Percentiles rank a stretch among this genome's conserved stretches.
Conservation (phyloP, 148 eudicot species). For the Suaeda aralocaspica region DNA sequence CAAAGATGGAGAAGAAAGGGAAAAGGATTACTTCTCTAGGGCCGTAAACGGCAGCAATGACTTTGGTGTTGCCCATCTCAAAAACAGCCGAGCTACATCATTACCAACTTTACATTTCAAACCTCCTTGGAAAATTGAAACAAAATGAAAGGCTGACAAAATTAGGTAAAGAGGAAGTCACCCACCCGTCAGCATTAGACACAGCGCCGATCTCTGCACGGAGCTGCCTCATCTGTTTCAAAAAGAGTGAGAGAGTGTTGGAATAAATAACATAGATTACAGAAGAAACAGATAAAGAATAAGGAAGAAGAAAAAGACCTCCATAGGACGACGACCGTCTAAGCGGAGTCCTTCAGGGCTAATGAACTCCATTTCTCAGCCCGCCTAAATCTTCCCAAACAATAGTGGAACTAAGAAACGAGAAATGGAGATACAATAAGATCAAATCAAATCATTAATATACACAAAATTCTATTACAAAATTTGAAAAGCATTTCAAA, state of each 20-base stretch:
- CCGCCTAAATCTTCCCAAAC: background rate
- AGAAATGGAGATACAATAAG: too few species aligned
- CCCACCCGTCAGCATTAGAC: conserved; percentile 92
- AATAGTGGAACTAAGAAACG: background rate
- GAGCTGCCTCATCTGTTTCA: conserved; percentile 72
- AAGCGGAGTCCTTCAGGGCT: conserved; percentile 90
- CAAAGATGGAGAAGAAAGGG: background rate
- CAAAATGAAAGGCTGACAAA: background rate
- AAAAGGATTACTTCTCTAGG: conserved; percentile 72
- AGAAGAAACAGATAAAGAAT: background rate
- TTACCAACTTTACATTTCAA: background rate
- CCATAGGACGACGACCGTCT: conserved; percentile 92
- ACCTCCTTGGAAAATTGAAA: background rate
- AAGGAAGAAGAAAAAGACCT: conserved; percentile 36
- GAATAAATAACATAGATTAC: background rate
- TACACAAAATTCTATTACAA: too few species aligned
- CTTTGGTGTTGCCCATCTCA: conserved; percentile 98
- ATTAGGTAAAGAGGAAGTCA: conserved; percentile 3
- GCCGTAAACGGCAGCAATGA: conserved; percentile 93
- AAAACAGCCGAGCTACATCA: conserved; percentile 76
- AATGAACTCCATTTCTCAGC: conserved; percentile 62
- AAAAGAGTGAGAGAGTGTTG: background rate
- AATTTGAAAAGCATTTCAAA: too few species aligned
- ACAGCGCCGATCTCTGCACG: conserved; percentile 72
- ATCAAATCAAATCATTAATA: too few species aligned